Conservation (phyloP, 331 rosid genomes). For the Phaseolus coccineus region DNA sequence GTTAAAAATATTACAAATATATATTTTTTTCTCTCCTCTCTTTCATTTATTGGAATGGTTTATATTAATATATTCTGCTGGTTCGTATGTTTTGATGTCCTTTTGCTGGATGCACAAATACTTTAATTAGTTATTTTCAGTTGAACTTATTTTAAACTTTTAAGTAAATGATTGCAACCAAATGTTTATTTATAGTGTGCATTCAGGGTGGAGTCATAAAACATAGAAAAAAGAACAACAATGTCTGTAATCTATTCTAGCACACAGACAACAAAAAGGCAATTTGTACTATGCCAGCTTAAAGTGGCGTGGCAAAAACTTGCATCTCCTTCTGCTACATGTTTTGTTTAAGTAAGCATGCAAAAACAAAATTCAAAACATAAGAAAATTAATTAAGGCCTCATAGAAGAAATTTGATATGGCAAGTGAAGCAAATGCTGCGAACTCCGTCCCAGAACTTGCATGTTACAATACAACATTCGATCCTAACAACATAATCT, state of each 20-base stretch:
- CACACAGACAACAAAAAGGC: not conserved
- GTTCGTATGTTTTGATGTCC: not conserved
- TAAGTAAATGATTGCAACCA: not conserved
- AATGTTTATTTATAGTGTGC: not conserved
- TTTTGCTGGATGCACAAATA: not conserved
- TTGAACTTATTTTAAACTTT: not conserved
- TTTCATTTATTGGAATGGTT: not conserved
- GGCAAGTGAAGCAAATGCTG: not conserved
- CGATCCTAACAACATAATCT: not conserved
- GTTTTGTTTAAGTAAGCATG: not conserved
- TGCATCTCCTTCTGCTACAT: not conserved
- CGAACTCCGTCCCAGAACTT: not conserved
- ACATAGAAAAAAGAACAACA: not conserved
- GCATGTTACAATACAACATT: conserved; percentile 25
- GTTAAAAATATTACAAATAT: no score
- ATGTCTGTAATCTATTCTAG: not conserved
- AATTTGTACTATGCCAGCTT: not conserved
- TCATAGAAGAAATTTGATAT: not conserved
- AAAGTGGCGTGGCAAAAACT: not conserved
- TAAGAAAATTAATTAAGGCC: not conserved
- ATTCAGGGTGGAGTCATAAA: not conserved
- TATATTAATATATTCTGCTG: not conserved
- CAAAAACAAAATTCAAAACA: not conserved
- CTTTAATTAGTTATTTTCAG: not conserved
- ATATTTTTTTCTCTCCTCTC: no score